These are phyloP conservation scores for Aspergillus leporis DNA, from an alignment of 495 filamentous ascomycete genomes.

Conservation along the genomic window DNA sequence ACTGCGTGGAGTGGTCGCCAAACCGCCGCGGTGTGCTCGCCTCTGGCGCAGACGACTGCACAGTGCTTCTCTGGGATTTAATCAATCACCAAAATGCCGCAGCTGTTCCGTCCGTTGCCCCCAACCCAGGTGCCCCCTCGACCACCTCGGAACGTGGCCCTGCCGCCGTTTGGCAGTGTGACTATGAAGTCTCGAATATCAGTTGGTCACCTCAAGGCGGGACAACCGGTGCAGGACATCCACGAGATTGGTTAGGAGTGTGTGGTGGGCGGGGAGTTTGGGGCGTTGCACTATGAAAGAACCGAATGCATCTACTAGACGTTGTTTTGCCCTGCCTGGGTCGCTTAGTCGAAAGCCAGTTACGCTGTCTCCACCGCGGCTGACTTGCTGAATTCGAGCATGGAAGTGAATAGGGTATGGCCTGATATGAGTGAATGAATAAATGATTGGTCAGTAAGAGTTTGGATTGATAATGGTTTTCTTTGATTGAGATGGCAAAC, in stretches of 20 bases:
- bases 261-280: conserved; percentile 88
- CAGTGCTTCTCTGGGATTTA: conserved; percentile 93
- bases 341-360: neutral
- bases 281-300: conserved; percentile 70
- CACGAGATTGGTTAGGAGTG: conserved; percentile 92
- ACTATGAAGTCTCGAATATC: conserved; percentile 93
- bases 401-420: conserved; percentile 10
- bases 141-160: conserved; percentile 59
- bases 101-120: conserved; percentile 39
- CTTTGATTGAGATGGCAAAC: neutral
- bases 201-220: conserved; percentile 87
- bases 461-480: conserved; percentile 5
- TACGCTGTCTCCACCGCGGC: neutral
- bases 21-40: conserved; percentile 83
- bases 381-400: conserved; percentile 6
- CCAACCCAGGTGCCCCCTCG: conserved; percentile 36
- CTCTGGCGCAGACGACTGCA: conserved; percentile 87
- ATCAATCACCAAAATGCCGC: conserved; percentile 64
- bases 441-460: conserved; percentile 26
- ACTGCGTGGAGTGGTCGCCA: conserved; percentile 95
- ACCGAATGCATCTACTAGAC: conserved; percentile 15
- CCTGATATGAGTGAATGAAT: conserved; percentile 45
- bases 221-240: conserved; percentile 59
- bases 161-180: conserved; percentile 86
- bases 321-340: conserved; percentile 2